Evolutionary conservation across 768 basidiomycete species (phyloP), one percentile per base, ranked within the genome.

Genomic region (Mycena capillaripes): DNA sequence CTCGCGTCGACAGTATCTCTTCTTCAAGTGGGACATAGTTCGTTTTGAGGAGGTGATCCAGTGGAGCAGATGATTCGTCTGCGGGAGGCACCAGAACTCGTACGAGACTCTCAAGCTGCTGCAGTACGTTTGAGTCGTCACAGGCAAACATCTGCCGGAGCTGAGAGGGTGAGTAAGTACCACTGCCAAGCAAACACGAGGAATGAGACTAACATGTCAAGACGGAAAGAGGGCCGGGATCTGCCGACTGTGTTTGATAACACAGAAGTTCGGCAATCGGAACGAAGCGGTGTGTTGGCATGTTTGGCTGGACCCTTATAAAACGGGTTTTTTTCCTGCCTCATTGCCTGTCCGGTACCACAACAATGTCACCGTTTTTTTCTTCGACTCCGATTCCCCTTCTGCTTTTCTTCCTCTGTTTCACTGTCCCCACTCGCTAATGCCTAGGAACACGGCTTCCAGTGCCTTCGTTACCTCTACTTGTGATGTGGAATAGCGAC

Each of bases 401-500:
- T n/a, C 50, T 16, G 16, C 40, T 34, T 40, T 62, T 30, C 14
- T 30, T 36, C 50, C 72, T 71, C 61, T 64, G 11, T 71, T 66
- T 73, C 75, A 58, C 71, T 66, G 67, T 46, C 36, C 70, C 92
- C 92, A 93, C 91, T 84, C 84, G 84, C 90, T 84, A 80, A 84
- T 87, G 92, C 92, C 93, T 92, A 89, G 93, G 88, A 84, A 92
- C 92, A 94, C 82, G 86, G 93, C 91, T 79, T 75, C 79, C 82
- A 71, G 76, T 92, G 92, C 93, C 89, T 88, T 94, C 91, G 92
- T 93, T 88, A 82, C 92, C 90, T 90, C 81, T 88, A 92, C 92
- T 90, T 85, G 92, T 84, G 85, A 80, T 71, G 91, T 93, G 93
- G 93, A 85, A 93, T 88, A 93, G 78, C 40, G 58, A 88, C 66